A percentile compares a stretch with the other conserved stretches of the same genome.
Conservation (phyloP, 805 yeast genomes). For the Zygotorulaspora sp. region DNA sequence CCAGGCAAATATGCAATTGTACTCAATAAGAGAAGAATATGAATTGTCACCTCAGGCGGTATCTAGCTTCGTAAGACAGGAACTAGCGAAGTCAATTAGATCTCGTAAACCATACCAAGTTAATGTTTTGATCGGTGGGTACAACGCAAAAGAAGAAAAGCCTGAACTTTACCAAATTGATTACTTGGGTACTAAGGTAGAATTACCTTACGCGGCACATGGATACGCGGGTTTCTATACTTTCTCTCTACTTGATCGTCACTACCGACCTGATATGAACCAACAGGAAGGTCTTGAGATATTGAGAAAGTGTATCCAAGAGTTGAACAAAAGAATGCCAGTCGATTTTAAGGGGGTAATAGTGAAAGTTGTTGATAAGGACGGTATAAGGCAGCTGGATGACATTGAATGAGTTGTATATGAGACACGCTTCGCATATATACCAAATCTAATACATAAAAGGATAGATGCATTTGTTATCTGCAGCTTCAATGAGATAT, state of each 20-base stretch:
- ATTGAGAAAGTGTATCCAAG: constrained; percentile 67
- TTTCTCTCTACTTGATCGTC: constrained; percentile 83
- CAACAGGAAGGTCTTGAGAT: constrained; percentile 74
- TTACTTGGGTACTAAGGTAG: constrained; percentile 86
- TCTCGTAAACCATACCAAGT: constrained; percentile 96
- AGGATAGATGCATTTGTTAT: not conserved
- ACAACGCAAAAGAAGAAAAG: constrained; percentile 50
- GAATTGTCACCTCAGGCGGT: constrained; percentile 83
- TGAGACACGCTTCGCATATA: not conserved
- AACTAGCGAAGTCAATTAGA: constrained; percentile 82
- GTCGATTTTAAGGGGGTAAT: constrained; percentile 87
- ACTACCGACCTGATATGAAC: constrained; percentile 72
- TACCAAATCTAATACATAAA: constrained; percentile 1
- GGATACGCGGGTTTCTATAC: constrained; percentile 98
- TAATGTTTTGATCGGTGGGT: constrained; percentile 84
- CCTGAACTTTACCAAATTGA: constrained; percentile 86
- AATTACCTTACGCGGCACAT: constrained; percentile 94
- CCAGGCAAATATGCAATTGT: constrained; percentile 86
- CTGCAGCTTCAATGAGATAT: not conserved
- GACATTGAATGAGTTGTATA: constrained; percentile 16
- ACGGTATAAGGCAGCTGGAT: constrained; percentile 48
- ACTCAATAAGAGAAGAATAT: constrained; percentile 75
- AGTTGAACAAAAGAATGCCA: constrained; percentile 64
- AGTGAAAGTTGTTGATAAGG: constrained; percentile 61
- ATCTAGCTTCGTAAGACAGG: constrained; percentile 82